These are phyloP conservation scores for Saksenaea vasiformis DNA, from an alignment of 371 early-diverging fungal species.

Conservation along the genomic window DNA sequence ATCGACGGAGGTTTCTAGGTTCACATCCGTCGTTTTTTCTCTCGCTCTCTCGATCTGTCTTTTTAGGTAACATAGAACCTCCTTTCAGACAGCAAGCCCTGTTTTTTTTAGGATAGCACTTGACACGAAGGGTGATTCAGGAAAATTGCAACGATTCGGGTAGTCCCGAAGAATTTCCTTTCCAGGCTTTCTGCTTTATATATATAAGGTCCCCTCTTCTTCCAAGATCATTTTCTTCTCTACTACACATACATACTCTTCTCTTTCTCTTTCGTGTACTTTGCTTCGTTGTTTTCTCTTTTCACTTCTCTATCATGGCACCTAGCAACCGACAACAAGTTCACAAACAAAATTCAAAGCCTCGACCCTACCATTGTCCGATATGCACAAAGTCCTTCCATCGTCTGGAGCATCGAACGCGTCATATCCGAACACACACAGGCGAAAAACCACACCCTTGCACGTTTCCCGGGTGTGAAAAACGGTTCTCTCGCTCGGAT, in stretches of 20 bases:
- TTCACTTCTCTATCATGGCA: neutral
- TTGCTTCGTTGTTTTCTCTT: neutral
- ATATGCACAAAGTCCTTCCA: slow-evolving; percentile 56
- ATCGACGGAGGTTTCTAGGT: neutral
- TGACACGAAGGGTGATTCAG: neutral
- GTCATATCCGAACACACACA: slow-evolving; percentile 84
- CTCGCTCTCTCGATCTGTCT: neutral
- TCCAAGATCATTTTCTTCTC: neutral
- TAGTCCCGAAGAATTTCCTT: neutral
- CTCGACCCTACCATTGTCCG: slow-evolving; percentile 54
- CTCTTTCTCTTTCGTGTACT: neutral
- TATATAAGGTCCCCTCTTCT: neutral
- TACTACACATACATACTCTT: neutral
- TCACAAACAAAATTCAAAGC: slow-evolving; percentile 7
- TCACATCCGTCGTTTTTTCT: slow-evolving; percentile 1
- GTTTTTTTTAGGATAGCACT: slow-evolving; percentile 4
- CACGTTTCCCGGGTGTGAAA: slow-evolving; percentile 66
- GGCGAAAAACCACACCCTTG: slow-evolving; percentile 85
- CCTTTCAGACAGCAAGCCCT: neutral
- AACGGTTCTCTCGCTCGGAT: slow-evolving; percentile 82
- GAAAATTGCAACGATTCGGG: neutral
- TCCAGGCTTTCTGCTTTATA: neutral
- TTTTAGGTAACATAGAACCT: neutral
- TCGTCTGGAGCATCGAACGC: slow-evolving; percentile 70
- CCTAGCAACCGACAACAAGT: neutral